phyloP scores from a whole-genome alignment of 352 stramenopile genomes.

The Phytophthora ramorum region DNA sequence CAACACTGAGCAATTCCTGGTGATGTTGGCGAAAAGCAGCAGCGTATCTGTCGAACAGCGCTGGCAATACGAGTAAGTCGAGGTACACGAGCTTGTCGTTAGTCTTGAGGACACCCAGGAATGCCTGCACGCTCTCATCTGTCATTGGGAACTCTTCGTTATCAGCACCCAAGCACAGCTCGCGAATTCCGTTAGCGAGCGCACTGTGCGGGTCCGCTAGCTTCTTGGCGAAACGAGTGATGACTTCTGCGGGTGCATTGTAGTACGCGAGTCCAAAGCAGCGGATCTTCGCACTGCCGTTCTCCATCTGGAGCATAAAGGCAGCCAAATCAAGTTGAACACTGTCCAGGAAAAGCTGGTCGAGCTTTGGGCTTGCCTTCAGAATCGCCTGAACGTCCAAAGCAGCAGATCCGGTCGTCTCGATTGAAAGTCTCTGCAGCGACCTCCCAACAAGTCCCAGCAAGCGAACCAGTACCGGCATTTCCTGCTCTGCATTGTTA shows the following conservation, averaged over 20 bases:
- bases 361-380: conserved; percentile 25
- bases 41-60: conserved; percentile 32
- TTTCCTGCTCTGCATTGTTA: conserved; percentile 24
- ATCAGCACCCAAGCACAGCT: conserved; percentile 36
- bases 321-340: conserved; percentile 34
- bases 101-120: conserved; percentile 28
- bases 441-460: conserved; percentile 29
- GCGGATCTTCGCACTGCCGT: conserved; percentile 15
- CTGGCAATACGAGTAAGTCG: conserved; percentile 28
- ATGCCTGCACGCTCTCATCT: conserved; percentile 25
- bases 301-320: conserved; percentile 30
- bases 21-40: conserved; percentile 25
- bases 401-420: conserved; percentile 3
- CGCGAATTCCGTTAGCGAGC: conserved; percentile 24
- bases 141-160: conserved; percentile 33
- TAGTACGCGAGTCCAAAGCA: conserved; percentile 25
- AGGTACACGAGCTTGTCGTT: conserved; percentile 41
- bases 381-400: conserved; percentile 26
- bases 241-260: conserved; percentile 15
- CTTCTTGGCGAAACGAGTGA: conserved; percentile 34
- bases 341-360: conserved; percentile 36
- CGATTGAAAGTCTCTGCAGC: conserved; percentile 32
- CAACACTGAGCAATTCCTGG: conserved; percentile 32
- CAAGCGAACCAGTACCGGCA: conserved; percentile 12
- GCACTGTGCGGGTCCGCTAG: conserved; percentile 21